Conservation (phyloP, 768 basidiomycete genomes). For the Lanmaoa rubissima region DNA sequence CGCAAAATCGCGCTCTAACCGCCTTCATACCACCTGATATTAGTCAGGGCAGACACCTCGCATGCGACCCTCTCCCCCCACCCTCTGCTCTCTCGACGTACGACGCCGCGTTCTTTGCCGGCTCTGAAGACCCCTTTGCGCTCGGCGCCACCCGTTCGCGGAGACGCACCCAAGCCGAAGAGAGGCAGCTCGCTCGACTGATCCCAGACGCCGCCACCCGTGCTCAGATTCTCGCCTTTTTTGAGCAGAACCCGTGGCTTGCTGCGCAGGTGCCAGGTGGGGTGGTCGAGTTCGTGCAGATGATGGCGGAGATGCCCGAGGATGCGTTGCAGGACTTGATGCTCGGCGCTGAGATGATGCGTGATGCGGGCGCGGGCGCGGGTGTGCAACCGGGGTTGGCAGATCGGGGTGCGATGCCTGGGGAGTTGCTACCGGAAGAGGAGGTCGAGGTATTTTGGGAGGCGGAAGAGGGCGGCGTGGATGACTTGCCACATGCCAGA, state of each 20-base stretch:
- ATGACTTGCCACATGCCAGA: constrained; percentile 19
- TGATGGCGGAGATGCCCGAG: constrained; percentile 51
- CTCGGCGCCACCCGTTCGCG: constrained; percentile 25
- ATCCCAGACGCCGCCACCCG: constrained; percentile 59
- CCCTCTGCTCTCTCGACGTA: constrained; percentile 56
- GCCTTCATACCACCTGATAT: constrained; percentile 69
- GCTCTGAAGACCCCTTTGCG: constrained; percentile 52
- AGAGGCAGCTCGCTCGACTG: constrained; percentile 51
- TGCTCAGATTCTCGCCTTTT: constrained; percentile 59
- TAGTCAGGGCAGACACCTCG: constrained; percentile 51
- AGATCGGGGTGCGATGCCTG: constrained; percentile 36
- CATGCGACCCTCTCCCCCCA: constrained; percentile 89
- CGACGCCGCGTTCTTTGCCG: constrained; percentile 71
- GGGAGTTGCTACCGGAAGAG: constrained; percentile 44
- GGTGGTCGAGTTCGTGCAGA: constrained; percentile 59
- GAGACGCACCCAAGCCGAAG: constrained; percentile 45
- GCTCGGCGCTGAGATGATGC: constrained; percentile 43
- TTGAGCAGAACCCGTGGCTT: constrained; percentile 54
- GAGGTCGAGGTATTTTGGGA: constrained; percentile 24
- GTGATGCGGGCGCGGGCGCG: constrained; percentile 28
- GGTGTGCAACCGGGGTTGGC: constrained; percentile 25
- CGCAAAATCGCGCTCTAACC: constrained; percentile 46
- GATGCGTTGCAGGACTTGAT: constrained; percentile 61
- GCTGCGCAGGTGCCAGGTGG: constrained; percentile 62
- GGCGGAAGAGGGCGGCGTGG: constrained; percentile 25